Percentiles rank a stretch among this genome's conserved stretches.
Evolutionary conservation across 352 stramenopile genomes (phyloP).

Genomic region (Phytopythium aichiense): DNA sequence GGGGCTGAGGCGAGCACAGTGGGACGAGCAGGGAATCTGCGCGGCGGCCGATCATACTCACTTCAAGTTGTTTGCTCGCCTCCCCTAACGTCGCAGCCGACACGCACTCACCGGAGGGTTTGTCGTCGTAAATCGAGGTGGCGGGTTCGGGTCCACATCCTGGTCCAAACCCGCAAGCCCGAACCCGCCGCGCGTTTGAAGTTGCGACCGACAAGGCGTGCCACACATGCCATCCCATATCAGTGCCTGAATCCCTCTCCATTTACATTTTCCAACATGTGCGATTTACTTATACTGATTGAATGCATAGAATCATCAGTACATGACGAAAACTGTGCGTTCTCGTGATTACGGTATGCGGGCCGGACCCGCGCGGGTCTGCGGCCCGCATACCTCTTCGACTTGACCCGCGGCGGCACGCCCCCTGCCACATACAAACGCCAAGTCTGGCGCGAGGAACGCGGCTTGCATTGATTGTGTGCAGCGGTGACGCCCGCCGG

Average conservation of each 20-base stretch:
- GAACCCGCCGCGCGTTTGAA: not conserved
- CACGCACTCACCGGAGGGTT: not conserved
- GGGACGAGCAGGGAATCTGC: constrained; percentile 4
- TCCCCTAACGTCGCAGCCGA: not conserved
- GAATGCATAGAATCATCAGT: too few species aligned
- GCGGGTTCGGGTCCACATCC: too few species aligned
- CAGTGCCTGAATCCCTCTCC: not conserved
- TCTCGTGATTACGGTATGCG: not conserved
- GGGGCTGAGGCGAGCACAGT: too few species aligned
- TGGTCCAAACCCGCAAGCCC: too few species aligned
- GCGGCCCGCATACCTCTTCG: not conserved
- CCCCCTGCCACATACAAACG: not conserved
- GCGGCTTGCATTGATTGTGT: not conserved
- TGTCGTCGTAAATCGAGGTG: too few species aligned
- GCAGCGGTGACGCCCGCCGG: constrained; percentile 3
- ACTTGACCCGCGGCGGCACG: not conserved
- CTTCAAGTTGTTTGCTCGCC: constrained; percentile 19
- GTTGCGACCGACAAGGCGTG: not conserved
- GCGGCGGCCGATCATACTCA: constrained; percentile 14
- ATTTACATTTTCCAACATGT: not conserved
- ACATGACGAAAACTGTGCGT: not conserved
- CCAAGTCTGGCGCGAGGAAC: not conserved
- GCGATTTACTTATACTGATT: too few species aligned
- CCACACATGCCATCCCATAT: too few species aligned
- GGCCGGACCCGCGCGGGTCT: not conserved